These are phyloP conservation scores for Parasarocladium wereldwijsianum DNA, from an alignment of 2,329 filamentous ascomycete genomes.

Conservation along the genomic window DNA sequence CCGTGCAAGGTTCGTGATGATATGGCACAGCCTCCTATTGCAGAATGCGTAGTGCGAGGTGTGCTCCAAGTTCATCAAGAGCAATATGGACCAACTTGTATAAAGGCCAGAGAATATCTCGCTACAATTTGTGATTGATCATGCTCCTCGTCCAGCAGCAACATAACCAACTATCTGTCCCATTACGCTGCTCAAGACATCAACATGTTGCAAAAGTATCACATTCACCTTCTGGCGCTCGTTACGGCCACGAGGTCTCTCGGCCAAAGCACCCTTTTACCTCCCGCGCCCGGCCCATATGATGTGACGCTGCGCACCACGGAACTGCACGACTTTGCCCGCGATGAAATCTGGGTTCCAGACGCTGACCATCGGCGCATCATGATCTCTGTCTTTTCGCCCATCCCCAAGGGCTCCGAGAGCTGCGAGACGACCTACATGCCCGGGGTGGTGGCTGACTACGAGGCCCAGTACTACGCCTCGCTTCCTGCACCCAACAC, in stretches of 20 bases:
- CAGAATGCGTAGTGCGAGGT: too few species aligned
- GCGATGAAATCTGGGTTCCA: slow-evolving; percentile 4
- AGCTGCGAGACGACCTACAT: slow-evolving; percentile 6
- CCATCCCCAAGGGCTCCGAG: slow-evolving; percentile 3
- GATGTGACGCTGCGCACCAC: slow-evolving; percentile 5
- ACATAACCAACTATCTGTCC: too few species aligned
- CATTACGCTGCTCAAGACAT: too few species aligned
- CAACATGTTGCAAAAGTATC: slow-evolving; percentile 1
- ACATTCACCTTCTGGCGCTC: background rate
- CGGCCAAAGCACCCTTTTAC: slow-evolving; percentile 4
- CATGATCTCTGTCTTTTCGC: slow-evolving; percentile 7
- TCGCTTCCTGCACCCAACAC: slow-evolving; percentile 3
- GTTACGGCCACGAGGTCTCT: slow-evolving; percentile 2
- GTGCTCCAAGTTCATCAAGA: too few species aligned
- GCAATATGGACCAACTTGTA: too few species aligned
- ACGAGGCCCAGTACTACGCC: background rate
- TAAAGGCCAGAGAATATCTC: too few species aligned
- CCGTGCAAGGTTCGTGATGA: too few species aligned
- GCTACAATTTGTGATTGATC: too few species aligned
- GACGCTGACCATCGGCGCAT: slow-evolving; percentile 4
- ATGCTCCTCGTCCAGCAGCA: too few species aligned
- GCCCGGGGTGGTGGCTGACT: slow-evolving; percentile 3
- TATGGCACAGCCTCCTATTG: too few species aligned
- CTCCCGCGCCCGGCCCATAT: background rate
- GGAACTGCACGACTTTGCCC: slow-evolving; percentile 5